Percentiles rank a stretch among this genome's conserved stretches.
phyloP scores from a whole-genome alignment of 371 early-diverging fungal species.

The Astathelohania contejeani region DNA sequence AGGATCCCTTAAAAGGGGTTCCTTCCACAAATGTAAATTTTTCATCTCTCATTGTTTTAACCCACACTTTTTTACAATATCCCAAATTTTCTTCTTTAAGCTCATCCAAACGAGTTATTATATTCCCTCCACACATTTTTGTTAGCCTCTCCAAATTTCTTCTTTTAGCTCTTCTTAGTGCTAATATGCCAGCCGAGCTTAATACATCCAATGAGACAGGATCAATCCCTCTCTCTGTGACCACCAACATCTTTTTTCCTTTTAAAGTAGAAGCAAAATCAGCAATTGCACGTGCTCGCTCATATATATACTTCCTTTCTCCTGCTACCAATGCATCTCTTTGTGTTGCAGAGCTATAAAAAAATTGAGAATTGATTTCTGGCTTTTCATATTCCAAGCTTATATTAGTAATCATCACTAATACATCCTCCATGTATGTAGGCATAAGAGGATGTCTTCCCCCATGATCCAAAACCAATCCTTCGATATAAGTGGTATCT shows the following conservation, averaged over 20 bases:
- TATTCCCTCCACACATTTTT: conserved; percentile 80
- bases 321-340: conserved; percentile 90
- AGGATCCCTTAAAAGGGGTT: conserved; percentile 59
- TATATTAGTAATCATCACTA: conserved; percentile 81
- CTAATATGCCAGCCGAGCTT: conserved; percentile 81
- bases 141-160: conserved; percentile 98
- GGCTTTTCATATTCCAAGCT: conserved; percentile 99
- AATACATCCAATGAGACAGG: conserved; percentile 88
- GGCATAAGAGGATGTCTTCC: conserved; percentile 99
- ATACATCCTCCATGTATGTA: conserved; percentile 73
- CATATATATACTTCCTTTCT: conserved; percentile 84
- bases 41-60: conserved; percentile 88
- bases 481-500: conserved; percentile 78
- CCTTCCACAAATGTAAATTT: conserved; percentile 98
- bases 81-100: conserved; percentile 70
- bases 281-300: conserved; percentile 73
- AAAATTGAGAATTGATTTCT: conserved; percentile 97
- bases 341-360: conserved; percentile 87
- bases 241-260: conserved; percentile 74
- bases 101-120: conserved; percentile 89
- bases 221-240: conserved; percentile 99
- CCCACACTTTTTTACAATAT: conserved; percentile 76
- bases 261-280: conserved; percentile 61
- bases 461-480: conserved; percentile 96
- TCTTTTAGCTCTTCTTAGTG: conserved; percentile 94